Conservation (phyloP, 108 stramenopile species). For the Seminavis robusta region DNA sequence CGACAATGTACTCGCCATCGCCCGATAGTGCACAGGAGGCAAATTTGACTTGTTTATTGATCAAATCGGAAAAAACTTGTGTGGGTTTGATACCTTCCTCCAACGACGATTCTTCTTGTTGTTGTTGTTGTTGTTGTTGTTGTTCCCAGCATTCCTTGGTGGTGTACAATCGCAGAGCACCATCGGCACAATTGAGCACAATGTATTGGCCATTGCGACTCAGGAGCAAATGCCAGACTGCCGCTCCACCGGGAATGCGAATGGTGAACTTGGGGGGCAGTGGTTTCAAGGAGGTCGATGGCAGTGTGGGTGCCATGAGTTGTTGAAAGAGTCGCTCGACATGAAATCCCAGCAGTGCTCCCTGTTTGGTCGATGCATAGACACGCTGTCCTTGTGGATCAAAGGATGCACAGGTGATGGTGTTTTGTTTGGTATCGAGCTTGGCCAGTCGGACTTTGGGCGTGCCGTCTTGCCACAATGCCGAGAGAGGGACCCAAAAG, state of each 20-base stretch:
- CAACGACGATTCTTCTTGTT: not conserved
- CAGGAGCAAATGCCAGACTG: conserved; percentile 55
- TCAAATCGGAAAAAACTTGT: conserved; percentile 65
- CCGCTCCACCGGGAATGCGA: conserved; percentile 50
- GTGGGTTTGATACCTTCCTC: conserved; percentile 35
- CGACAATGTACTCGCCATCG: conserved; percentile 79
- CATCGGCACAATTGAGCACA: conserved; percentile 67
- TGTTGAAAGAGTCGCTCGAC: conserved; percentile 6
- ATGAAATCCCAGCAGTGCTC: conserved; percentile 50
- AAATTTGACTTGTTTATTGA: conserved; percentile 70
- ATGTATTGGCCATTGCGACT: conserved; percentile 61
- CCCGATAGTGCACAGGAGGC: conserved; percentile 67
- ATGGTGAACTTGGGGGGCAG: conserved; percentile 26
- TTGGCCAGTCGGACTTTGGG: not conserved
- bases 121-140: conserved; percentile 1
- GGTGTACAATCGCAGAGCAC: conserved; percentile 60
- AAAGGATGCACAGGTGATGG: conserved; percentile 57
- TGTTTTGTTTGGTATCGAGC: not conserved
- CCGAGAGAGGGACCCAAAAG: conserved; percentile 42
- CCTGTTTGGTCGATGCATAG: conserved; percentile 65
- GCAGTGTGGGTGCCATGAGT: not conserved
- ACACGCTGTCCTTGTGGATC: conserved; percentile 55
- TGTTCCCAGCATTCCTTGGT: conserved; percentile 47
- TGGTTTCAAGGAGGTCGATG: not conserved
- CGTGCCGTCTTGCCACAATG: not conserved